Evolutionary conservation across 257 asterid genomes (phyloP).

Genomic region (Verbascum thapsus): DNA sequence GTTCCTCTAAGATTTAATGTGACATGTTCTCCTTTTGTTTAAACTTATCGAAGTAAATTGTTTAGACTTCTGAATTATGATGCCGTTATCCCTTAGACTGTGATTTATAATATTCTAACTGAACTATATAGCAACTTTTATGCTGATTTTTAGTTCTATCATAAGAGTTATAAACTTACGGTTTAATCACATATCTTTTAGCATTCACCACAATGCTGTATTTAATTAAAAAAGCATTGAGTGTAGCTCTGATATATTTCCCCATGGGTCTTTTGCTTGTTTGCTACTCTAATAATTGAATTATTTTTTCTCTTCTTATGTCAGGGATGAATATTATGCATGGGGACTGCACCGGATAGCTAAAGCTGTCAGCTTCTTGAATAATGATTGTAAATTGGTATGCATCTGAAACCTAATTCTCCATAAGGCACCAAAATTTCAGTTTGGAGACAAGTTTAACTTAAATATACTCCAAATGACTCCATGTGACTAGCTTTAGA

Average conservation of each 20-base stretch:
- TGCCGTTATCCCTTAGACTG: constrained; percentile 23
- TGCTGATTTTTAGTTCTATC: constrained; percentile 10
- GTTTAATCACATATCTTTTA: constrained; percentile 1
- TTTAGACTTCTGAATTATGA: not conserved
- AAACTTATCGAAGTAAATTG: constrained; percentile 8
- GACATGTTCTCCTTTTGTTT: constrained; percentile 20
- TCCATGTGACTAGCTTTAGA: constrained; percentile 20
- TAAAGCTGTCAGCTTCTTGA: constrained; percentile 98
- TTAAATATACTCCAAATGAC: constrained; percentile 15
- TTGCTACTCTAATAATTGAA: constrained; percentile 25
- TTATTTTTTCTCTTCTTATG: constrained; percentile 32
- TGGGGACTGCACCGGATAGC: constrained; percentile 99
- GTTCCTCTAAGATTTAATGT: constrained; percentile 27
- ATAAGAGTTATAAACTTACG: constrained; percentile 14
- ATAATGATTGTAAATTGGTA: constrained; percentile 97
- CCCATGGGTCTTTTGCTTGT: constrained; percentile 25
- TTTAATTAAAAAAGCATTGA: constrained; percentile 7
- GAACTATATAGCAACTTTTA: constrained; percentile 4
- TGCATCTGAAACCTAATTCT: constrained; percentile 32
- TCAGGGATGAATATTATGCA: constrained; percentile 92
- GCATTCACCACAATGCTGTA: constrained; percentile 8
- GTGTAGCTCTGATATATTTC: constrained; percentile 13
- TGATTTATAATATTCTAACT: constrained; percentile 13
- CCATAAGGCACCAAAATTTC: constrained; percentile 15
- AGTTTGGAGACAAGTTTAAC: constrained; percentile 24